Percentiles rank a stretch among this genome's conserved stretches.
Evolutionary conservation across 441 rosid species (phyloP).

Genomic region (Jatropha podagrica): DNA sequence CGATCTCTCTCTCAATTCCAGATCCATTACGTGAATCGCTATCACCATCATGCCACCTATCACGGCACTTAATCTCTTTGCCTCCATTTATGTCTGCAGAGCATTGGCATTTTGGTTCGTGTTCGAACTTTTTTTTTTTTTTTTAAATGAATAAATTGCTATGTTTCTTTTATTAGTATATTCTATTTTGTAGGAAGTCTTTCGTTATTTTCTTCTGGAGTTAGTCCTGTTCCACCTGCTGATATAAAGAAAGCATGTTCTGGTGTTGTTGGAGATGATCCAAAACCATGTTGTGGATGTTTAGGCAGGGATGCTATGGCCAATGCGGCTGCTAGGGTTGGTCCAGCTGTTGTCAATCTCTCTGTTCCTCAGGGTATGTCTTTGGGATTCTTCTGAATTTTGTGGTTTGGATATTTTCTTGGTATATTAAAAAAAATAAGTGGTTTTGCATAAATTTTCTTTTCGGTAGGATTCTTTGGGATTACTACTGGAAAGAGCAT

Average conservation of each 20-base stretch:
- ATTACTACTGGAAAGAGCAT: constrained; percentile 48
- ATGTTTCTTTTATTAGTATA: neutral
- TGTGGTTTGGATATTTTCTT: neutral
- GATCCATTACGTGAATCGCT: constrained; percentile 30
- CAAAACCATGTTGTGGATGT: constrained; percentile 49
- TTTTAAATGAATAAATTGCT: neutral
- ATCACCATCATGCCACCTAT: neutral
- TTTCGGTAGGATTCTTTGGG: constrained; percentile 49
- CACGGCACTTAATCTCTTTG: constrained; percentile 7
- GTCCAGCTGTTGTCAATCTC: constrained; percentile 86
- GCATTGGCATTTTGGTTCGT: constrained; percentile 43
- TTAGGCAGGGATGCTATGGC: constrained; percentile 76
- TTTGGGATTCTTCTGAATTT: neutral
- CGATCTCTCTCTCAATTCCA: constrained; percentile 42
- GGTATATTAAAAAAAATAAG: neutral
- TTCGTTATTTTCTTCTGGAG: constrained; percentile 37
- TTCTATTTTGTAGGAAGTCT: constrained; percentile 37
- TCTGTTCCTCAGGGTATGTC: constrained; percentile 62
- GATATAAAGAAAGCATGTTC: constrained; percentile 32
- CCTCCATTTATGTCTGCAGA: constrained; percentile 30
- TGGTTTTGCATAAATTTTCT: neutral
- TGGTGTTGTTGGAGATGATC: constrained; percentile 38
- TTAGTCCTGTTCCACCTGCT: constrained; percentile 36
- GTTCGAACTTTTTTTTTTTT: too few relatives aligned
- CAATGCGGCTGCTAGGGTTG: constrained; percentile 79